phyloP scores from a whole-genome alignment of 805 yeast species.

The Suhomyces pyralidae region DNA sequence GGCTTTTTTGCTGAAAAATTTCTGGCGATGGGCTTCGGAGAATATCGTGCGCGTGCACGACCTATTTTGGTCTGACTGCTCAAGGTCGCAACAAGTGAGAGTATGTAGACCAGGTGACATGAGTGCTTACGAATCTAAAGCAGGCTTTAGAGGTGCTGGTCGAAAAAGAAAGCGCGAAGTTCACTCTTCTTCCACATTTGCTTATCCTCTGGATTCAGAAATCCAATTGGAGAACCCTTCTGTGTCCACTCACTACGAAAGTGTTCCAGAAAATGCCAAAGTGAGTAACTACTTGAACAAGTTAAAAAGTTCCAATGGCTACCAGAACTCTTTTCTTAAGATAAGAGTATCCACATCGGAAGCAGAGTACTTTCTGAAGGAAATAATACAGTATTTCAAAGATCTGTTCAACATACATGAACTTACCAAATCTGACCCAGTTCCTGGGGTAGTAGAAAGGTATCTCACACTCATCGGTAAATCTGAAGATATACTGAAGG shows the following conservation, averaged over 20 bases:
- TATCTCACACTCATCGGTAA: slow-evolving; percentile 30
- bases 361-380: slow-evolving; percentile 20
- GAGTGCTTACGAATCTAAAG: slow-evolving; percentile 1
- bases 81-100: not conserved
- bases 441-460: slow-evolving; percentile 29
- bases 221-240: slow-evolving; percentile 6
- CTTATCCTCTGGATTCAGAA: not conserved
- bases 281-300: slow-evolving; percentile 22
- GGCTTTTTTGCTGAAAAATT: slow-evolving; percentile 11
- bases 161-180: slow-evolving; percentile 2
- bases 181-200: not conserved
- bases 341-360: slow-evolving; percentile 23
- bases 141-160: slow-evolving; percentile 1
- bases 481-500: slow-evolving; percentile 17
- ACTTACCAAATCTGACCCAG: slow-evolving; percentile 17
- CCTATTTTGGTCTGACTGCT: not conserved
- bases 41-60: not conserved
- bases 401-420: slow-evolving; percentile 20
- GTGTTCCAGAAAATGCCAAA: slow-evolving; percentile 22
- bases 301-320: slow-evolving; percentile 6
- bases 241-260: slow-evolving; percentile 3
- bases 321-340: slow-evolving; percentile 11
- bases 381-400: slow-evolving; percentile 12
- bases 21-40: slow-evolving; percentile 5
- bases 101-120: not conserved